These are phyloP conservation scores for Gonapodya sp. DNA, from an alignment of 192 early-diverging fungal genomes.

Conservation along the genomic window DNA sequence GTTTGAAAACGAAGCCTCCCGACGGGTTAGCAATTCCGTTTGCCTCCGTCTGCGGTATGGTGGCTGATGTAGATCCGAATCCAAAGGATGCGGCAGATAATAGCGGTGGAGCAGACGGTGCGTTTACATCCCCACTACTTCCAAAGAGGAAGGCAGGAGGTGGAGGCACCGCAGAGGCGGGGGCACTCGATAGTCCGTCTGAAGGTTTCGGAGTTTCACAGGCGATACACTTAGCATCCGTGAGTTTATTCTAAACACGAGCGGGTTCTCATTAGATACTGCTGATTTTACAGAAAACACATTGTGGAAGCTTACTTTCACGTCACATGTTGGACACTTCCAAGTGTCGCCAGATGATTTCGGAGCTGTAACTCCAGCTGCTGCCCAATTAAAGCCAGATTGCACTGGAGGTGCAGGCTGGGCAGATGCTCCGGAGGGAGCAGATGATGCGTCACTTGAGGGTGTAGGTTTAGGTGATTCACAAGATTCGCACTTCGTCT, in stretches of 20 bases:
- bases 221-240: neutral
- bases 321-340: slow-evolving; percentile 3
- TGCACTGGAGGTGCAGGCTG: neutral
- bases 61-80: too few species aligned
- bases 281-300: neutral
- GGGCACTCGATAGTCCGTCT: neutral
- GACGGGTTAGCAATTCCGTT: too few species aligned
- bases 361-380: neutral
- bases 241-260: neutral
- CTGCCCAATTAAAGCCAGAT: slow-evolving; percentile 2
- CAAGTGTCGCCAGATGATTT: neutral
- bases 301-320: neutral
- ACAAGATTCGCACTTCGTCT: neutral
- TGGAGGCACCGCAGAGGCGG: neutral
- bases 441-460: neutral
- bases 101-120: too few species aligned
- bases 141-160: neutral
- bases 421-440: neutral
- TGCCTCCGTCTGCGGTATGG: too few species aligned
- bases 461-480: neutral
- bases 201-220: neutral
- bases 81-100: too few species aligned
- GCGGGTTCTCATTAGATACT: neutral
- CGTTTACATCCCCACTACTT: too few species aligned
- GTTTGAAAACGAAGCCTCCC: too few species aligned